These are phyloP conservation scores for Aurifilum marmelostoma DNA, from an alignment of 2,329 filamentous ascomycete species.

Conservation along the genomic window DNA sequence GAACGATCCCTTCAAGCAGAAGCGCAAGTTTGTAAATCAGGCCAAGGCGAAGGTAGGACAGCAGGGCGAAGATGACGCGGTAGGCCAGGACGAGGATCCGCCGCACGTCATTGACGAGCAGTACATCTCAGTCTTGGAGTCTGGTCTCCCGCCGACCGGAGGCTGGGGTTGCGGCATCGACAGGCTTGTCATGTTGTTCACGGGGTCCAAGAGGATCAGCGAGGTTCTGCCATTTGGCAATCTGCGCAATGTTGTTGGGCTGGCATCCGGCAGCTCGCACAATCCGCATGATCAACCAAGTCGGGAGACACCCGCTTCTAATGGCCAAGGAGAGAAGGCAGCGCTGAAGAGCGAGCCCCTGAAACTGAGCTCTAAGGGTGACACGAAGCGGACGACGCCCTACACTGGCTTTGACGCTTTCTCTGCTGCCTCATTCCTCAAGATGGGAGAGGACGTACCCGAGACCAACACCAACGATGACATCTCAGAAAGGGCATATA, in stretches of 20 bases:
- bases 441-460: neutral
- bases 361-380: neutral
- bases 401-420: neutral
- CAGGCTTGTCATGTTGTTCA: conserved; percentile 87
- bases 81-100: conserved; percentile 47
- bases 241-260: conserved; percentile 67
- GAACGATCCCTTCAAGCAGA: conserved; percentile 86
- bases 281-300: neutral
- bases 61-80: conserved; percentile 27
- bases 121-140: conserved; percentile 83
- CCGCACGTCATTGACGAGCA: conserved; percentile 69
- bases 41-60: conserved; percentile 43
- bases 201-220: conserved; percentile 75
- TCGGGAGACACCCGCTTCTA: neutral
- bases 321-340: neutral
- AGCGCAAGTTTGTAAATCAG: conserved; percentile 74
- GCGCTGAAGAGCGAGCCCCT: too few species aligned
- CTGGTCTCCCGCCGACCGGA: conserved; percentile 90
- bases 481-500: neutral
- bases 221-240: conserved; percentile 91
- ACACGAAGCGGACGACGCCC: neutral
- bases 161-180: conserved; percentile 97
- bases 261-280: conserved; percentile 41
- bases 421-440: conserved; percentile 7
- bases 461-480: neutral